These are phyloP conservation scores for Domatiomyces globalis DNA, from an alignment of 2,329 filamentous ascomycete species.

Conservation along the genomic window DNA sequence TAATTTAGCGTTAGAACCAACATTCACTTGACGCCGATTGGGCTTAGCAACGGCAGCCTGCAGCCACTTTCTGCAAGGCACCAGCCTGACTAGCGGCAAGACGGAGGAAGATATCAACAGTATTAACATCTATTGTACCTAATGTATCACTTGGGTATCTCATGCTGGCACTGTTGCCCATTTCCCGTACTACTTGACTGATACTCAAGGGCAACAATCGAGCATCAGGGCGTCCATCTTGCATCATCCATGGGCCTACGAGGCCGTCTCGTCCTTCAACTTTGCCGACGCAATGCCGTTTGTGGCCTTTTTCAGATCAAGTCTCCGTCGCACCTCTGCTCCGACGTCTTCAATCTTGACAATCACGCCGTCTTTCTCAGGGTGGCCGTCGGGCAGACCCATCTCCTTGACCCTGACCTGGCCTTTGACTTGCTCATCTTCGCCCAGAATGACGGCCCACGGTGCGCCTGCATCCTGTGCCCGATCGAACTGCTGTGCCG, in stretches of 20 bases:
- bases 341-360: conserved; percentile 39
- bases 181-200: too few species aligned
- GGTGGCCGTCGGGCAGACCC: conserved; percentile 64
- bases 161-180: background rate
- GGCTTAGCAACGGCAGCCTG: background rate
- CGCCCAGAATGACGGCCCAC: conserved; percentile 76
- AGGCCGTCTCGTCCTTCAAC: background rate
- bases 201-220: too few species aligned
- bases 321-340: background rate
- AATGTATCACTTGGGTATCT: background rate
- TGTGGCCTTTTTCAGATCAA: background rate
- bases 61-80: background rate
- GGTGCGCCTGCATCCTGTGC: conserved; percentile 69
- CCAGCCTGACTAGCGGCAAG: background rate
- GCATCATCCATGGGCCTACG: background rate
- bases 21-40: background rate
- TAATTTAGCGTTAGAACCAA: background rate
- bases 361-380: conserved; percentile 76
- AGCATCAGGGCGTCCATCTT: background rate
- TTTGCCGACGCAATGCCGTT: background rate
- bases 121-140: background rate
- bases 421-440: conserved; percentile 71
- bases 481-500: conserved; percentile 79
- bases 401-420: conserved; percentile 82
- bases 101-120: background rate